Evolutionary conservation across 305 asterid species (phyloP).

Genomic region (Fraxinus sp.): DNA sequence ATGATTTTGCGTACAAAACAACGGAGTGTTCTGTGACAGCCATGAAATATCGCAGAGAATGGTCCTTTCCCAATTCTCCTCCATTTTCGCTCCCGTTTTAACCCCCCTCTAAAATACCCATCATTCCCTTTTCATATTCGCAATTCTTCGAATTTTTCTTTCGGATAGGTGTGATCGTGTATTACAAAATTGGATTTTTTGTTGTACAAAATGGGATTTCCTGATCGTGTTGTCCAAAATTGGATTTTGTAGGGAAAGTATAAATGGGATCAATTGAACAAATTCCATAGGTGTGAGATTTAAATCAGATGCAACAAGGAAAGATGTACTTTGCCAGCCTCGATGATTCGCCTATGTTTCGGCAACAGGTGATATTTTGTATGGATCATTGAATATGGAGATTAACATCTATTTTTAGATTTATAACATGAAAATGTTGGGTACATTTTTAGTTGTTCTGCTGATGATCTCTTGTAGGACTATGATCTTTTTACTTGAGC

Average conservation of each 20-base stretch:
- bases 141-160: not conserved
- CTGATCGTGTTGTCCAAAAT: conserved; percentile 8
- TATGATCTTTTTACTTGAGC: not conserved
- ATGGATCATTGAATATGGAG: not conserved
- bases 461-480: not conserved
- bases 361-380: conserved; percentile 71
- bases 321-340: conserved; percentile 67
- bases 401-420: conserved; percentile 1
- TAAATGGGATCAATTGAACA: conserved; percentile 19
- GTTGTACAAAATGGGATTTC: conserved; percentile 6
- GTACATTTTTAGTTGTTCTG: not conserved
- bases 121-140: not conserved
- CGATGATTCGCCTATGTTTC: conserved; percentile 97
- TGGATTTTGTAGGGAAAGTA: not conserved
- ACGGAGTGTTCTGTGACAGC: conserved; percentile 32
- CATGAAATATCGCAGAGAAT: conserved; percentile 47
- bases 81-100: conserved; percentile 40
- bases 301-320: conserved; percentile 54
- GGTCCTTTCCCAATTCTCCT: conserved; percentile 45
- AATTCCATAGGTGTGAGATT: conserved; percentile 19
- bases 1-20: not conserved
- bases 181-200: not conserved
- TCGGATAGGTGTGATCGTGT: conserved; percentile 5
- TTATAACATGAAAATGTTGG: not conserved
- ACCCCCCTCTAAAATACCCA: conserved; percentile 23